Evolutionary conservation across 495 filamentous ascomycete species (phyloP), one percentile per base, ranked within the genome.

Genomic region (Astrocystis sublimbata): DNA sequence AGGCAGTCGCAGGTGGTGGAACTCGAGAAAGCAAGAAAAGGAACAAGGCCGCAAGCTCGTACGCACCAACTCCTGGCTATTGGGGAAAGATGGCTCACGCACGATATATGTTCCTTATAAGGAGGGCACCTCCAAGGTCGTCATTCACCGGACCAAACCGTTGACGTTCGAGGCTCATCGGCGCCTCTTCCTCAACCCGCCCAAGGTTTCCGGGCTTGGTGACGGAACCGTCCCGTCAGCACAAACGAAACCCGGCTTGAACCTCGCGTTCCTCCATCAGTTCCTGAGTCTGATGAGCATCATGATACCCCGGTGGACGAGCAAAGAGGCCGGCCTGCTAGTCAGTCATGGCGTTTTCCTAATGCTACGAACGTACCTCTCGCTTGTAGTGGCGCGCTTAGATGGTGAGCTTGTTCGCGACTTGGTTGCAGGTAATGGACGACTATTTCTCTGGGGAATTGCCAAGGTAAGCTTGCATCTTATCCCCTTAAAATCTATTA

Each of bases 331-430:
- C 2, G 93, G 91, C 2, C 73, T 99, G 59, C 78, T 99, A 42
- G 75, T 96, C 65, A 90, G 91, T 65, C 96, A 97, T 68, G 88
- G 90, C 64, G 83, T 89, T 43, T 98, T 96, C 70, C 76, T 99
- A 55, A 85, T 98, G 75, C 77, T 96, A 30, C 81, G 96, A 65
- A 99, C 96, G 56, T 98, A 98, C 71, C 85, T 99, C 31, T 97
- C 93, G 8, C 79, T 99, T 17, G 84, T 98, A 6, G 92, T 98
- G 50, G 96, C 96, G 15, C 83, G 94, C 33, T 79, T 99, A 26
- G 96, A 99, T 68, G 96, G 96, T 66, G 93, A 96, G 73, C 96
- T 99, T 65, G 96, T 98, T 23, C 84, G 96, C 58, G 96, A 98
- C 76, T 79, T 99, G 12, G 93, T 99, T 28, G 92, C 92, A 9